Conservation (phyloP, 306 rosid genomes). For the Trifolium fragiferum region DNA sequence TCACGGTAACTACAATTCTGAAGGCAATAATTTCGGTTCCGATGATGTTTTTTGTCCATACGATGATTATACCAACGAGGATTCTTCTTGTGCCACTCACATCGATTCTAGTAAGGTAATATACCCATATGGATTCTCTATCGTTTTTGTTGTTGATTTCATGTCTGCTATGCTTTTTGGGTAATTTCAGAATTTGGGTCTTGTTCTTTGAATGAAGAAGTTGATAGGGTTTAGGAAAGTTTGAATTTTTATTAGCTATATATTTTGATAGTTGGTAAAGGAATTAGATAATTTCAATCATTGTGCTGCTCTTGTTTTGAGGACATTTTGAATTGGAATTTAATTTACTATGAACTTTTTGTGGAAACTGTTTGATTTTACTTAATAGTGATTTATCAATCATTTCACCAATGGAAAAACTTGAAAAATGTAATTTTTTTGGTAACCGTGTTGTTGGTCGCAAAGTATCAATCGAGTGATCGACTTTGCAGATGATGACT, state of each 20-base stretch:
- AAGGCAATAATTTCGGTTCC: slow-evolving; percentile 64
- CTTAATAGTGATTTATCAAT: not conserved
- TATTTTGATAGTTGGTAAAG: slow-evolving; percentile 16
- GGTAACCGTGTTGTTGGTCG: not conserved
- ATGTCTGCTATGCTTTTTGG: not conserved
- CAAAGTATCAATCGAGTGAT: too few species aligned
- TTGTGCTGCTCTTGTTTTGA: not conserved
- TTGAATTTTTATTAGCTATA: slow-evolving; percentile 11
- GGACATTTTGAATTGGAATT: not conserved
- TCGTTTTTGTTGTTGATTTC: slow-evolving; percentile 3
- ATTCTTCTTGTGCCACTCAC: slow-evolving; percentile 60
- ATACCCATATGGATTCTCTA: not conserved
- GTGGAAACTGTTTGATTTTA: not conserved
- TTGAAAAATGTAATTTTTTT: not conserved
- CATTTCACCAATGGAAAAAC: not conserved
- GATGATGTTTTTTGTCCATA: slow-evolving; percentile 75
- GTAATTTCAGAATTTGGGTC: slow-evolving; percentile 30
- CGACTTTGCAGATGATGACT: not conserved
- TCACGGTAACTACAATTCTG: slow-evolving; percentile 50
- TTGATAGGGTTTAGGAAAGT: slow-evolving; percentile 39
- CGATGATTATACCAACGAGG: slow-evolving; percentile 62
- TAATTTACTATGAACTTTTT: not conserved
- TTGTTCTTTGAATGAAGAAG: not conserved
- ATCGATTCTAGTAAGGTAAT: slow-evolving; percentile 71
- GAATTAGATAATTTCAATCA: not conserved